Conservation (phyloP, 495 filamentous ascomycete species). For the Talaromyces nanjingensis region DNA sequence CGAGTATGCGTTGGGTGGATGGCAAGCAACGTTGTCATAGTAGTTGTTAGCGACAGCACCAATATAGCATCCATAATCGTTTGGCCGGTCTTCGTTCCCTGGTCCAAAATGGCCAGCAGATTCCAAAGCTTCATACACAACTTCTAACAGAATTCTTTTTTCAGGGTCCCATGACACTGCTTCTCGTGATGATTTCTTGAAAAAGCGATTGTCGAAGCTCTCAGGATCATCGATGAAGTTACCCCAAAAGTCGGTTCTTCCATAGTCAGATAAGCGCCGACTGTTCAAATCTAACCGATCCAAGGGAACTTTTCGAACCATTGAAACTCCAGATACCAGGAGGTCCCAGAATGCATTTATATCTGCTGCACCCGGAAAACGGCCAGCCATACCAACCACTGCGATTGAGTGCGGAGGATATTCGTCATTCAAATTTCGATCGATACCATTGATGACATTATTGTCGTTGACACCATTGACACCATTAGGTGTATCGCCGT, state of each 20-base stretch:
- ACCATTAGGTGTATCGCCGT: neutral
- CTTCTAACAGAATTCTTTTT: conserved; percentile 32
- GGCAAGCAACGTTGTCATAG: conserved; percentile 29
- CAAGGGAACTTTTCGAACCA: conserved; percentile 12
- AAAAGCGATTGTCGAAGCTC: conserved; percentile 23
- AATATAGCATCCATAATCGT: conserved; percentile 30
- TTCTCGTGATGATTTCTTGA: conserved; percentile 26
- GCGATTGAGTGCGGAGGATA: conserved; percentile 23
- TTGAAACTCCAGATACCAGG: conserved; percentile 13
- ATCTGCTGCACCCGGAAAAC: conserved; percentile 27
- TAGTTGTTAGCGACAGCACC: conserved; percentile 29
- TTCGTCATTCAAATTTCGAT: neutral
- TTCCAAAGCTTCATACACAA: conserved; percentile 31
- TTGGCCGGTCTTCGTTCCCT: neutral
- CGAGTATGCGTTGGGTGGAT: conserved; percentile 29
- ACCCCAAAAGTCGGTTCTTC: conserved; percentile 21
- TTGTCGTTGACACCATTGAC: neutral
- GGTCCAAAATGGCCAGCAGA: conserved; percentile 15
- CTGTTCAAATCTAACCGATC: conserved; percentile 13
- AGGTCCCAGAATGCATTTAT: conserved; percentile 35
- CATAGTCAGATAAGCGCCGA: neutral
- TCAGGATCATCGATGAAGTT: conserved; percentile 26
- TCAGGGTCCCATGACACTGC: conserved; percentile 35
- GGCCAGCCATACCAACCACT: conserved; percentile 35
- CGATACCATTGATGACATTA: conserved; percentile 4